A percentile compares a stretch with the other conserved stretches of the same genome.
Evolutionary conservation across 2,329 filamentous ascomycete species (phyloP).

Genomic region (Cladosporium sp.): DNA sequence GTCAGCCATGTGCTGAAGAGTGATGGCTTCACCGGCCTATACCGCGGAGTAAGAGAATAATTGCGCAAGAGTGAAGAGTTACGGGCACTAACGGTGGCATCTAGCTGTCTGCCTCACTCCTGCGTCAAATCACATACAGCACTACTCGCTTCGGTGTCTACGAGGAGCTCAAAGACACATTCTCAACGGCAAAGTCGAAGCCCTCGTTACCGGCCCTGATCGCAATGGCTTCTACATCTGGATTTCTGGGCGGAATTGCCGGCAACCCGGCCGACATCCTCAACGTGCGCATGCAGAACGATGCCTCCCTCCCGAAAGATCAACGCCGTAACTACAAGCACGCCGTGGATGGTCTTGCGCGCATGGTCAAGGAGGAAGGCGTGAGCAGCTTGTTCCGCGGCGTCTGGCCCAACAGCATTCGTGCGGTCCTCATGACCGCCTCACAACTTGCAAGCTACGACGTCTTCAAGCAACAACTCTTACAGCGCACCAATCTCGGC

Average conservation of each 20-base stretch:
- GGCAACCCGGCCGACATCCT: conserved; percentile 95
- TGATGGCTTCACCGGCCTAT: conserved; percentile 76
- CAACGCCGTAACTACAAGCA: conserved; percentile 85
- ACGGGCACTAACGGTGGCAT: background rate
- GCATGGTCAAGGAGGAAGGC: conserved; percentile 87
- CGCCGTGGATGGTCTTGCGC: conserved; percentile 77
- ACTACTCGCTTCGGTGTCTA: conserved; percentile 96
- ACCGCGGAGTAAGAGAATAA: conserved; percentile 61
- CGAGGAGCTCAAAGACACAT: conserved; percentile 78
- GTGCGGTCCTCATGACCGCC: conserved; percentile 84
- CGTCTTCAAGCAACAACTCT: conserved; percentile 67
- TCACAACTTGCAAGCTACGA: conserved; percentile 82
- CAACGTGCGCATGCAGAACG: conserved; percentile 98
- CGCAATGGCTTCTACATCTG: conserved; percentile 75
- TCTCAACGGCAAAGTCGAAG: conserved; percentile 48
- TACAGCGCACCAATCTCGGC: conserved; percentile 60
- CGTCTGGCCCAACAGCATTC: conserved; percentile 74
- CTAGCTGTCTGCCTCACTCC: conserved; percentile 78
- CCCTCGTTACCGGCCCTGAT: conserved; percentile 70
- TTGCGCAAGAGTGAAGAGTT: background rate
- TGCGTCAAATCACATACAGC: conserved; percentile 90
- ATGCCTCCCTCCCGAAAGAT: conserved; percentile 66
- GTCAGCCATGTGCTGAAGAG: conserved; percentile 74
- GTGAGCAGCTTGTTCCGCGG: conserved; percentile 71
- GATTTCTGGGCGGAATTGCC: conserved; percentile 80